Evolutionary conservation across 202 grass and related monocot genomes (phyloP), one percentile per base, ranked within the genome.

Genomic region (Cymbopogon flexuosus): DNA sequence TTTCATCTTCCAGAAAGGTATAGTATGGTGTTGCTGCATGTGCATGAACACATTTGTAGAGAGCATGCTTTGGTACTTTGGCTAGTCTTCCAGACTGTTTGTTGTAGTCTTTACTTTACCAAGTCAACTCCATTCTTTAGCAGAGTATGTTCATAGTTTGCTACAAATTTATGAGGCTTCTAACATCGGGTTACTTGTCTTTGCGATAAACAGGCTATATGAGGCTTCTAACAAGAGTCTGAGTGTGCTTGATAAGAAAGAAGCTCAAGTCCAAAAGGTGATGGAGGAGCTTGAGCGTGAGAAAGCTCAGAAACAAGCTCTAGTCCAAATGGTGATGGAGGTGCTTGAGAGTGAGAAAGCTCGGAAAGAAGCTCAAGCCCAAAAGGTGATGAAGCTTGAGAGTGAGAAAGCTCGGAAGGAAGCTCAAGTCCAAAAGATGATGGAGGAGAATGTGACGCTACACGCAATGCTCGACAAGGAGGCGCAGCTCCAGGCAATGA

Each of bases 331-430:
- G 13, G 0, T 15, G 41, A 43, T 11, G 40, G 10, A 43, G 41
- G 27, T 27, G 27, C 46, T 51, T 18, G 5, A 18, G 36, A 37
- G 6, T 7, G 36, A 37, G 36, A 37, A 37, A 7, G 36, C 36
- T 37, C 6, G 1, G 36, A 37, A 37, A 37, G 6, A 37, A 37
- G 36, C 36, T 37, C 6, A 37, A 37, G 36, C 6, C 36, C 36
- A 37, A 37, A 6, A 37, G 36, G 36, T 37, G 36, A 37, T 37
- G 36, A 6, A 93, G 73, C 77, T 95, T 8, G 86, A 95, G 76
- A 88, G 66, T 27, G 92, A 98, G 77, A 98, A 93, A 89, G 79
- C 82, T 36, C 88, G 91, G 40, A 97, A 97, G 77, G 94, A 94
- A 78, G 90, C 82, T 0, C 90, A 97, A 83, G 86, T 88, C 3